These are phyloP conservation scores for Penstemon davidsonii DNA, from an alignment of 257 asterid species.

Conservation along the genomic window DNA sequence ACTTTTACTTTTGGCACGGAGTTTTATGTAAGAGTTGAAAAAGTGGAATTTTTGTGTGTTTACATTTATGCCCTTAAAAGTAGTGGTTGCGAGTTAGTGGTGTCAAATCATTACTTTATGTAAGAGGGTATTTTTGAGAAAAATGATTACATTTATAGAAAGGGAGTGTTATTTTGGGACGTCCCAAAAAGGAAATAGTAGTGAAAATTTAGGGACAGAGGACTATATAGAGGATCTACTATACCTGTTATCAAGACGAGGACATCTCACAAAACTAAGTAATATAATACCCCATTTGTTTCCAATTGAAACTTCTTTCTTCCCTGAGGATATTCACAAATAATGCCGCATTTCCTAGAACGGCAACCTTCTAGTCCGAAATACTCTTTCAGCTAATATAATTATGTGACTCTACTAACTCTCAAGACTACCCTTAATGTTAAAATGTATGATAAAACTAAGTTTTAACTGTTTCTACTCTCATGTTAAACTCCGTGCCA, in stretches of 20 bases:
- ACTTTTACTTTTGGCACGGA: too few relatives aligned
- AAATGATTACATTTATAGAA: too few relatives aligned
- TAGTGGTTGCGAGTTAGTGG: too few relatives aligned
- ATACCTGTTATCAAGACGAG: slow-evolving; percentile 6
- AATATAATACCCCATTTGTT: slow-evolving; percentile 3
- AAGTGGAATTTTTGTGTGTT: too few relatives aligned
- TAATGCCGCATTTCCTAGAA: not conserved
- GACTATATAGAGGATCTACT: not conserved
- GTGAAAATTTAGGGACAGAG: too few relatives aligned
- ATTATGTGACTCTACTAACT: not conserved
- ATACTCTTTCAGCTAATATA: not conserved
- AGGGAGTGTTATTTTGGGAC: too few relatives aligned
- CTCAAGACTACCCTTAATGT: not conserved
- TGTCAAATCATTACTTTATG: too few relatives aligned
- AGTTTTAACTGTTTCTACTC: not conserved
- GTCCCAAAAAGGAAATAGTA: too few relatives aligned
- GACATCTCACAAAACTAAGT: slow-evolving; percentile 18
- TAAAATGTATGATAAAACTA: not conserved
- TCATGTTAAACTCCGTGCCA: not conserved
- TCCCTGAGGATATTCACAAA: not conserved
- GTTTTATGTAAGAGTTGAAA: too few relatives aligned
- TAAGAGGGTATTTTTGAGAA: too few relatives aligned
- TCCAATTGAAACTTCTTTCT: too few relatives aligned
- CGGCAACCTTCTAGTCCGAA: not conserved
- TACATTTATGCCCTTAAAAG: too few relatives aligned